These are phyloP conservation scores for Leccinum longicurvipes DNA, from an alignment of 768 basidiomycete genomes.

Conservation along the genomic window DNA sequence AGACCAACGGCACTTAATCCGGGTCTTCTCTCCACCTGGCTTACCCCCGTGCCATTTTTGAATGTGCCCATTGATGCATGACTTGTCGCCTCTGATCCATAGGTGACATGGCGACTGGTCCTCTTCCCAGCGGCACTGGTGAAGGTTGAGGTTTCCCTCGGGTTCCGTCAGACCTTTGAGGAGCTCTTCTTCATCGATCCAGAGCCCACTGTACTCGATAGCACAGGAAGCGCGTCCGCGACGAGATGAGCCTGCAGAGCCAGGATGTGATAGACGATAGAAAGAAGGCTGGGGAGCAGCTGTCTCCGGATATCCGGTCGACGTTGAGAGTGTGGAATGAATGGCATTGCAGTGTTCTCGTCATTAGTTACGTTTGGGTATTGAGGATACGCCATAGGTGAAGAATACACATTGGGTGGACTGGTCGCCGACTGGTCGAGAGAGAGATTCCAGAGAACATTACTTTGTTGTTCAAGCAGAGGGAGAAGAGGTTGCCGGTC, in stretches of 20 bases:
- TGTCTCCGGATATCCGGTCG: not conserved
- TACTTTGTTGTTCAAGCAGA: not conserved
- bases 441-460: not conserved
- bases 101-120: constrained; percentile 4
- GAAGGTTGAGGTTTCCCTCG: constrained; percentile 2
- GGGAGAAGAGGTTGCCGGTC: not conserved
- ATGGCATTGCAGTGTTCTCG: not conserved
- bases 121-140: constrained; percentile 13
- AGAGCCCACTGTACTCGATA: constrained; percentile 5
- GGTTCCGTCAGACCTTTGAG: not conserved
- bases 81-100: constrained; percentile 17
- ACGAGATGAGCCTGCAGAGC: not conserved
- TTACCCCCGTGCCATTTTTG: constrained; percentile 17
- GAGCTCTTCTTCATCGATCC: constrained; percentile 15
- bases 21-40: constrained; percentile 8
- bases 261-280: not conserved
- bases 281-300: not conserved
- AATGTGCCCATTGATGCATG: constrained; percentile 12
- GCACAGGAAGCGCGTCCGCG: not conserved
- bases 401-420: not conserved
- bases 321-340: not conserved
- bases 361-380: not conserved
- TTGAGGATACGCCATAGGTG: not conserved
- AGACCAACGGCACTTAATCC: constrained; percentile 8
- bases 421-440: not conserved